A percentile compares a stretch with the other conserved stretches of the same genome.
Evolutionary conservation across 495 filamentous ascomycete species (phyloP).

Genomic region (Xylaria flabelliformis): DNA sequence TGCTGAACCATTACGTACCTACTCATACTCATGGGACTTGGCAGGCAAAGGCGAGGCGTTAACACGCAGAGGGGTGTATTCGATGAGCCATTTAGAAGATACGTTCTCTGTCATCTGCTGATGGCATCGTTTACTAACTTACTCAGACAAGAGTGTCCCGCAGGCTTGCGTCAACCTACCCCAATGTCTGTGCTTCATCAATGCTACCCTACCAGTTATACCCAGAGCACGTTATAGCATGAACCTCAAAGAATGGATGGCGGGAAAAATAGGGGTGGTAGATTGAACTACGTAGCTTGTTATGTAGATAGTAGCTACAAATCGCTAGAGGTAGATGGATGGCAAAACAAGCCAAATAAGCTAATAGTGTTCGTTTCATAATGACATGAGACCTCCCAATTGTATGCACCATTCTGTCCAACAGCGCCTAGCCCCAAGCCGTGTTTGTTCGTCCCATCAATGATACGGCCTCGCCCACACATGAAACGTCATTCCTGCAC

Average conservation of each 20-base stretch:
- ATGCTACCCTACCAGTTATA: conserved; percentile 6
- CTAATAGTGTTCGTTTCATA: not conserved
- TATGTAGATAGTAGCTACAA: conserved; percentile 2
- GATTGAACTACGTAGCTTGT: conserved; percentile 12
- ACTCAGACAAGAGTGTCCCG: not conserved
- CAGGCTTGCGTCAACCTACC: conserved; percentile 7
- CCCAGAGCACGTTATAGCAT: not conserved
- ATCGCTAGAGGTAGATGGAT: not conserved
- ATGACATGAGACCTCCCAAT: conserved; percentile 17
- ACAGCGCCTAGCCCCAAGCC: conserved; percentile 3
- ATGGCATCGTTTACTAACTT: not conserved
- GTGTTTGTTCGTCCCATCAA: conserved; percentile 17
- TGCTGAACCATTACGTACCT: not conserved
- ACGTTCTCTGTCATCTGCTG: not conserved
- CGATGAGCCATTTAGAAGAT: not conserved
- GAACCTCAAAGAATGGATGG: not conserved
- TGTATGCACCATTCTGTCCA: conserved; percentile 20
- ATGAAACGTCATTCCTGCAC: conserved; percentile 24
- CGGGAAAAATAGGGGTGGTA: not conserved
- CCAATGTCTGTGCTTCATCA: not conserved
- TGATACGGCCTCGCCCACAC: conserved; percentile 14
- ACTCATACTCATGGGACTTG: not conserved
- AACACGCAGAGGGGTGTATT: not conserved
- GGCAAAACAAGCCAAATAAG: conserved; percentile 18
- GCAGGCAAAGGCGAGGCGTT: not conserved